Conservation (phyloP, 176 grass and related monocot species). For the Metroxylon sagu region DNA sequence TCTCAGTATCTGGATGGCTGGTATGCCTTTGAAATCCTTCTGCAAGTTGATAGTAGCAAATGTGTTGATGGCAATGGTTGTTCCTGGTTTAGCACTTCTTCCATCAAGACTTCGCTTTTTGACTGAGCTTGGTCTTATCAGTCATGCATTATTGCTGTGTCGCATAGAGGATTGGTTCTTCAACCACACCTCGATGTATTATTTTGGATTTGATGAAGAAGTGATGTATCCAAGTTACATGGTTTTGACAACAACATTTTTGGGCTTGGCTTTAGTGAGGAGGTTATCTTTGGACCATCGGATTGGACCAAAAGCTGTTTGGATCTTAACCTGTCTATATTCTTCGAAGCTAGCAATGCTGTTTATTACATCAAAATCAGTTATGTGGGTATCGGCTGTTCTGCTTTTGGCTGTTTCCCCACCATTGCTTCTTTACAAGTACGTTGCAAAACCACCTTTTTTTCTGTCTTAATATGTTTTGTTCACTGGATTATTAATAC, state of each 20-base stretch:
- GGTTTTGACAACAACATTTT: slow-evolving; percentile 76
- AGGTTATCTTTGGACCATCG: slow-evolving; percentile 71
- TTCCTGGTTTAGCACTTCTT: slow-evolving; percentile 85
- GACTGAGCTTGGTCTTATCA: slow-evolving; percentile 72
- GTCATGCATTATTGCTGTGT: slow-evolving; percentile 80
- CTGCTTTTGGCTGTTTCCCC: slow-evolving; percentile 83
- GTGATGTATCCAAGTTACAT: slow-evolving; percentile 94
- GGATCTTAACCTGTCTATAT: slow-evolving; percentile 92
- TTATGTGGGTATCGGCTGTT: slow-evolving; percentile 84
- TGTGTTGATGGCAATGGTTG: slow-evolving; percentile 73
- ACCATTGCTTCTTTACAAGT: slow-evolving; percentile 97
- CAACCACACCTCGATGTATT: slow-evolving; percentile 80
- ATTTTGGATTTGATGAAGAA: slow-evolving; percentile 91
- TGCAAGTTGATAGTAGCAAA: slow-evolving; percentile 78
- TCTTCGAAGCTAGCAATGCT: slow-evolving; percentile 87
- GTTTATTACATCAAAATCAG: slow-evolving; percentile 86
- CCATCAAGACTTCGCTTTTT: slow-evolving; percentile 68
- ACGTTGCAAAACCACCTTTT: slow-evolving; percentile 9
- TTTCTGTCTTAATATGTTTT: slow-evolving; percentile 1
- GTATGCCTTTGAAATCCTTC: slow-evolving; percentile 90
- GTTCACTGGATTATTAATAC: no score
- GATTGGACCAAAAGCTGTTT: slow-evolving; percentile 77
- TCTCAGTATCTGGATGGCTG: slow-evolving; percentile 97
- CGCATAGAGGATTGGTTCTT: slow-evolving; percentile 92
- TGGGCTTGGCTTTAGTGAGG: slow-evolving; percentile 72